Evolutionary conservation across 805 yeast species (phyloP), one percentile per base, ranked within the genome.

Genomic region (Pichia membranifaciens): DNA sequence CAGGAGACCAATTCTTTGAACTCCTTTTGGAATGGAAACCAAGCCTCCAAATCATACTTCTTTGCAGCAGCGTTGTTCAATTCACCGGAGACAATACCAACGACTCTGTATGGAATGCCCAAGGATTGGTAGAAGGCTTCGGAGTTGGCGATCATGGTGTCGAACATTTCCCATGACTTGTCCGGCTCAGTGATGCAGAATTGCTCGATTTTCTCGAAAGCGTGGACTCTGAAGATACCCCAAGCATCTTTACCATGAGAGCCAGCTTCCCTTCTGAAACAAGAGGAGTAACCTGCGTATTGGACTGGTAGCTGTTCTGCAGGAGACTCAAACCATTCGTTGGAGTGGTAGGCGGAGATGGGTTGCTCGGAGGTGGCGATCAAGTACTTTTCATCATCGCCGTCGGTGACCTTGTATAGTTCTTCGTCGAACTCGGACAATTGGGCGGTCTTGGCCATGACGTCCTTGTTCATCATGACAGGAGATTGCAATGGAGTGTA

Each of bases 1-100:
- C 98, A 91, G 17, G 96, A 88, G 48, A 93, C 99, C 62, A 93
- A 81, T 75, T 93, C 99, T 74, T 93, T 93, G 76, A 87, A 93
- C 73, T 93, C 99, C 69, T 89, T 79, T 77, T 93, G 99, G 87
- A 77, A 93, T 65, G 99, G 99, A 95, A 93, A 93, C 99, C 99
- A 93, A 44, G 99, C 99, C 76, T 93, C 99, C 65, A 93, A 79
- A 74, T 93, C 99, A 74, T 84, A 93, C 71, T 93, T 93, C 78
- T 93, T 93, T 56, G 99, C 98, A 53, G 99, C 99, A 45, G 99
- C 97, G 61, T 93, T 93, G 78, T 93, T 93, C 67, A 93, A 81
- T 75, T 91, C 99, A 61, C 98, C 99, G 51, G 96, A 88, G 53
- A 93, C 99, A 69, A 93, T 93, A 59, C 96, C 96, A 54, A 93